Evolutionary conservation across 2,329 filamentous ascomycete species (phyloP).

Genomic region (Ceratocystis cacaofunesta): DNA sequence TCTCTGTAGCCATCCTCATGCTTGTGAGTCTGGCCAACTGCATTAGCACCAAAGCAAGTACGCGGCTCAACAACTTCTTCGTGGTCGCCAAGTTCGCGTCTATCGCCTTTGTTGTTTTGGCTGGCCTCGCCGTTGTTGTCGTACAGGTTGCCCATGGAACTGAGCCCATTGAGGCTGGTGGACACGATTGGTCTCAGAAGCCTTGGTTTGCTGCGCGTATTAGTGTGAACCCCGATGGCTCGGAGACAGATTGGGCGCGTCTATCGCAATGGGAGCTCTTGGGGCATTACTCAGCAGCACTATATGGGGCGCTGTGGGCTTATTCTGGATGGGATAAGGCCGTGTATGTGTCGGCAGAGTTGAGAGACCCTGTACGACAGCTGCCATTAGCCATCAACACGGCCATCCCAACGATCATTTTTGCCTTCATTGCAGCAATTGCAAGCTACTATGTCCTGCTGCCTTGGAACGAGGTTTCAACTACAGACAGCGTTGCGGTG

Average conservation of each 20-base stretch:
- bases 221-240: slow-evolving; percentile 35
- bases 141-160: slow-evolving; percentile 25
- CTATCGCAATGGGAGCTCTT: slow-evolving; percentile 43
- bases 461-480: slow-evolving; percentile 42
- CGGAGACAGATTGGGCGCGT: slow-evolving; percentile 32
- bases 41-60: slow-evolving; percentile 41
- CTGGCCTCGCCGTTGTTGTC: slow-evolving; percentile 33
- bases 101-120: slow-evolving; percentile 34
- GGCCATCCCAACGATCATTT: slow-evolving; percentile 43
- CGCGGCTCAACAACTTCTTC: slow-evolving; percentile 40
- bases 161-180: slow-evolving; percentile 28
- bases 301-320: slow-evolving; percentile 49
- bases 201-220: slow-evolving; percentile 41
- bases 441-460: slow-evolving; percentile 48
- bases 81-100: slow-evolving; percentile 38
- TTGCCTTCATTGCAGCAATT: slow-evolving; percentile 46
- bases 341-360: slow-evolving; percentile 40
- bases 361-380: slow-evolving; percentile 35
- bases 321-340: slow-evolving; percentile 55
- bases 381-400: slow-evolving; percentile 48
- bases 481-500: slow-evolving; percentile 47
- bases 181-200: slow-evolving; percentile 36
- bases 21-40: slow-evolving; percentile 37
- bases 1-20: slow-evolving; percentile 34
- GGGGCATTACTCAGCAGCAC: slow-evolving; percentile 43